Percentiles rank a stretch among this genome's conserved stretches.
These are phyloP conservation scores for Nematocida sp. DNA, from an alignment of 371 early-diverging fungal species.

Conservation along the genomic window DNA sequence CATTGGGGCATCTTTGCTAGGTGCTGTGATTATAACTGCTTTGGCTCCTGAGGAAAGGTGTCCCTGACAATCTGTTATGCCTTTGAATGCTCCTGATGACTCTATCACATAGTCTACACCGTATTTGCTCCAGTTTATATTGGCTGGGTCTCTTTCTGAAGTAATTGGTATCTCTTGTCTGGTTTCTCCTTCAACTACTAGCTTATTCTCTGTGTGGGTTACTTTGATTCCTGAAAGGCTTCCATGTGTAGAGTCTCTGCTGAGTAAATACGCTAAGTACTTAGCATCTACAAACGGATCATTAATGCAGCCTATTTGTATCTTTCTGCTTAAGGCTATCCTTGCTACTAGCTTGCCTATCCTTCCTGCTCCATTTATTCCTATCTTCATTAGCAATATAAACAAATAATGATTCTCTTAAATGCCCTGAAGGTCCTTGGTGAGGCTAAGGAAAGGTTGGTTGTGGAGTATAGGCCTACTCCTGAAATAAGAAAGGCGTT, in stretches of 20 bases:
- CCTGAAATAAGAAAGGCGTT: slow-evolving; percentile 1
- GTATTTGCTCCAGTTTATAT: slow-evolving; percentile 79
- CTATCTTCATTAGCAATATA: slow-evolving; percentile 67
- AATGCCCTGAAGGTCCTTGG: slow-evolving; percentile 43
- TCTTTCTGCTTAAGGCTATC: slow-evolving; percentile 63
- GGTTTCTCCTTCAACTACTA: slow-evolving; percentile 70
- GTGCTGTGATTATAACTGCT: slow-evolving; percentile 94
- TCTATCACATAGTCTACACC: slow-evolving; percentile 89
- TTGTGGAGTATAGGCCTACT: slow-evolving; percentile 8
- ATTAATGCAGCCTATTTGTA: slow-evolving; percentile 85
- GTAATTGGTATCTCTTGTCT: slow-evolving; percentile 73
- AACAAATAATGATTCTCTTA: slow-evolving; percentile 44
- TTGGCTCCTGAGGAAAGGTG: slow-evolving; percentile 87
- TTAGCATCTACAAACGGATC: slow-evolving; percentile 89
- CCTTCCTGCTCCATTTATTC: slow-evolving; percentile 91
- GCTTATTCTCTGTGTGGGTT: slow-evolving; percentile 68
- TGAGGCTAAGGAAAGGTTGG: slow-evolving; percentile 6
- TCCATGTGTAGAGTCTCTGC: slow-evolving; percentile 94
- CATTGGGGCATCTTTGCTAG: slow-evolving; percentile 75
- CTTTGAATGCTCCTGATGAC: slow-evolving; percentile 93
- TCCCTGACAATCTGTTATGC: slow-evolving; percentile 73
- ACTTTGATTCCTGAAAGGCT: not conserved
- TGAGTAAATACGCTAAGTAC: slow-evolving; percentile 86
- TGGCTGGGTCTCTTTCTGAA: slow-evolving; percentile 69
- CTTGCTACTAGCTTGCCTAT: slow-evolving; percentile 86